Conservation (phyloP, 2,329 filamentous ascomycete genomes). For the Polytolypa hystricis region DNA sequence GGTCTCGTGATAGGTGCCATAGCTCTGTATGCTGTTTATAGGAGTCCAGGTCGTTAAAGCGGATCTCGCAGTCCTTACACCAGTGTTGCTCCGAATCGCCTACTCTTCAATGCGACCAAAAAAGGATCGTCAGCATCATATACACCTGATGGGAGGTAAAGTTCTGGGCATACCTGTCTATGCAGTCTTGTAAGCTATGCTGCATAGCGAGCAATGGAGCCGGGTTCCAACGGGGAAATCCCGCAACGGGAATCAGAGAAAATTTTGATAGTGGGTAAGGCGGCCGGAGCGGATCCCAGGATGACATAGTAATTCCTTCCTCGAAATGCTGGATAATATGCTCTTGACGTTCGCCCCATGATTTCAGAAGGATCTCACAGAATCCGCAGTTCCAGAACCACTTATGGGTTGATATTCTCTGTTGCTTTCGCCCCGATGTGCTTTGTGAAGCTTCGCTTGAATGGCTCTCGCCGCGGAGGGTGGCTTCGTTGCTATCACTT, state of each 20-base stretch:
- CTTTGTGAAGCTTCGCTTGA: too few relatives aligned
- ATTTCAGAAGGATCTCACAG: conserved; percentile 8
- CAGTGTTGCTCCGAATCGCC: neutral
- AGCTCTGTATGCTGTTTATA: conserved; percentile 5
- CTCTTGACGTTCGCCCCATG: conserved; percentile 11
- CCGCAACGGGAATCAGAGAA: conserved; percentile 6
- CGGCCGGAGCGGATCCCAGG: conserved; percentile 9
- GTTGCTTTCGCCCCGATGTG: too few relatives aligned
- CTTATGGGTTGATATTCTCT: conserved; percentile 3
- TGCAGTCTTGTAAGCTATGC: conserved; percentile 4
- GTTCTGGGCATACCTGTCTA: conserved; percentile 4
- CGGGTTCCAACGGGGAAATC: conserved; percentile 7
- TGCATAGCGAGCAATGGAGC: conserved; percentile 5
- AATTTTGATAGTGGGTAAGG: conserved; percentile 9
- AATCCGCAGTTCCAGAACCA: conserved; percentile 13
- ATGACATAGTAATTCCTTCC: conserved; percentile 7
- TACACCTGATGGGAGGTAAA: neutral
- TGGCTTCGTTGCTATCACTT: too few relatives aligned
- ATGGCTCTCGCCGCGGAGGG: too few relatives aligned
- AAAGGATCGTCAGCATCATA: neutral
- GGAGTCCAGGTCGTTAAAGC: conserved; percentile 3
- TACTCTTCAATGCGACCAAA: neutral
- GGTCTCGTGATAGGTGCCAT: conserved; percentile 8
- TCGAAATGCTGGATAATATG: conserved; percentile 11
- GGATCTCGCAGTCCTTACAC: conserved; percentile 6